Percentiles rank a stretch among this genome's conserved stretches.
Evolutionary conservation across 345 rosid species (phyloP).

Genomic region (Nephelium lappaceum): DNA sequence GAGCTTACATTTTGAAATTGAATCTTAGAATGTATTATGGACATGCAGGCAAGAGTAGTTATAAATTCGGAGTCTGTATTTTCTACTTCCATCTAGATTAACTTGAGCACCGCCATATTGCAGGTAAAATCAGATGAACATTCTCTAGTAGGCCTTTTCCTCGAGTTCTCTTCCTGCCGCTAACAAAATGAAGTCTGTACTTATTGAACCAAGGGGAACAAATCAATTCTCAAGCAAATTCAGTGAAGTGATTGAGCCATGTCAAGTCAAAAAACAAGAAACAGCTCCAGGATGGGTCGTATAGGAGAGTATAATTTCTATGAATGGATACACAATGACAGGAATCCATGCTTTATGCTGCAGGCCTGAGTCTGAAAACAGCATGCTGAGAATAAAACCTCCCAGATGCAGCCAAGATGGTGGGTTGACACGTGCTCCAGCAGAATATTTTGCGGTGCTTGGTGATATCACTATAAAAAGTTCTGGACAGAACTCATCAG

Average conservation of each 20-base stretch:
- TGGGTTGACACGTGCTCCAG: constrained; percentile 6
- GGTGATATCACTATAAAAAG: constrained; percentile 56
- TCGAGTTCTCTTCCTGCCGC: constrained; percentile 52
- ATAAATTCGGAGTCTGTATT: background rate
- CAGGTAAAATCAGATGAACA: constrained; percentile 72
- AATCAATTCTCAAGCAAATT: constrained; percentile 34
- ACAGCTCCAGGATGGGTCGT: constrained; percentile 51
- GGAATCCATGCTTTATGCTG: constrained; percentile 68
- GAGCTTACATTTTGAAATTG: background rate
- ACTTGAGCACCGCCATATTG: constrained; percentile 17
- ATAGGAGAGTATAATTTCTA: constrained; percentile 45
- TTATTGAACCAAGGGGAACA: constrained; percentile 43
- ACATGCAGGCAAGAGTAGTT: background rate
- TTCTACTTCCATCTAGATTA: background rate
- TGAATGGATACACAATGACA: constrained; percentile 52
- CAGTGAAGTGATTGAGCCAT: constrained; percentile 40
- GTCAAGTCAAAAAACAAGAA: constrained; percentile 28
- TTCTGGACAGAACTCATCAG: constrained; percentile 20
- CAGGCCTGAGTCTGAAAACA: constrained; percentile 30
- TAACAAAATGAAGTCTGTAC: constrained; percentile 37
- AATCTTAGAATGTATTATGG: background rate
- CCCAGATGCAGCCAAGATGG: constrained; percentile 14
- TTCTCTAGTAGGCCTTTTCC: constrained; percentile 59
- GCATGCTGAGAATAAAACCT: constrained; percentile 16
- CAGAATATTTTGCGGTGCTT: constrained; percentile 58